A percentile compares a stretch with the other conserved stretches of the same genome.
These are phyloP conservation scores for Pluteus cervinus DNA, from an alignment of 768 basidiomycete species.

Conservation along the genomic window DNA sequence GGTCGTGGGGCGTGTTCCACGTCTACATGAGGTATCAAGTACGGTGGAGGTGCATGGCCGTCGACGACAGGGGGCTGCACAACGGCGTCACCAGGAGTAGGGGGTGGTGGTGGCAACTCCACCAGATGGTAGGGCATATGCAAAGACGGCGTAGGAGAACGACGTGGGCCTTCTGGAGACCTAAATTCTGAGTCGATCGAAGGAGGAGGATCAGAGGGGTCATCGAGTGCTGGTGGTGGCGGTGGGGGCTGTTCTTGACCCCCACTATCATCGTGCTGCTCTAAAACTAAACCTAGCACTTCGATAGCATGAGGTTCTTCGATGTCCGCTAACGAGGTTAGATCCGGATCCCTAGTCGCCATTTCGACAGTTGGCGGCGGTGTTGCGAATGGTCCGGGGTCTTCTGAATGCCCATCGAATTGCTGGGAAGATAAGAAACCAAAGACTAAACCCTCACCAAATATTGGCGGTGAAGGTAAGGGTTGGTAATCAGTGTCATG, in stretches of 20 bases:
- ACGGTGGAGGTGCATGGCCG: conserved; percentile 73
- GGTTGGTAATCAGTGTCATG: conserved; percentile 33
- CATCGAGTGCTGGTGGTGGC: conserved; percentile 80
- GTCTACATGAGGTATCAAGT: conserved; percentile 51
- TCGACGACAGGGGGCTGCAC: conserved; percentile 35
- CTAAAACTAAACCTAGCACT: conserved; percentile 52
- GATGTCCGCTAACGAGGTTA: conserved; percentile 59
- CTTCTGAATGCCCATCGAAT: conserved; percentile 77
- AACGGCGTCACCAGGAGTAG: conserved; percentile 24
- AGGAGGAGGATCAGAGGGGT: conserved; percentile 84
- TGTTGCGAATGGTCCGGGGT: conserved; percentile 54
- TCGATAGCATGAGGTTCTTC: conserved; percentile 50
- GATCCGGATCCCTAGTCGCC: conserved; percentile 63
- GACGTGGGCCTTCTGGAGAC: conserved; percentile 34
- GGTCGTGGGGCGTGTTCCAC: conserved; percentile 51
- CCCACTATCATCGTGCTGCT: conserved; percentile 37
- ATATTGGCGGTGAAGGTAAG: conserved; percentile 30
- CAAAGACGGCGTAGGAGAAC: conserved; percentile 25
- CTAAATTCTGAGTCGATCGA: conserved; percentile 80
- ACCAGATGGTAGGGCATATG: conserved; percentile 21
- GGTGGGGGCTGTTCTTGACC: conserved; percentile 40
- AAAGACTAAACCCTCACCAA: conserved; percentile 74
- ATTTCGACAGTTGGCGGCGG: conserved; percentile 77
- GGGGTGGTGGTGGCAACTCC: conserved; percentile 24
- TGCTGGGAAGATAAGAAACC: conserved; percentile 68